Evolutionary conservation across 2,329 filamentous ascomycete species (phyloP).

Genomic region (Colletotrichum shisoi): DNA sequence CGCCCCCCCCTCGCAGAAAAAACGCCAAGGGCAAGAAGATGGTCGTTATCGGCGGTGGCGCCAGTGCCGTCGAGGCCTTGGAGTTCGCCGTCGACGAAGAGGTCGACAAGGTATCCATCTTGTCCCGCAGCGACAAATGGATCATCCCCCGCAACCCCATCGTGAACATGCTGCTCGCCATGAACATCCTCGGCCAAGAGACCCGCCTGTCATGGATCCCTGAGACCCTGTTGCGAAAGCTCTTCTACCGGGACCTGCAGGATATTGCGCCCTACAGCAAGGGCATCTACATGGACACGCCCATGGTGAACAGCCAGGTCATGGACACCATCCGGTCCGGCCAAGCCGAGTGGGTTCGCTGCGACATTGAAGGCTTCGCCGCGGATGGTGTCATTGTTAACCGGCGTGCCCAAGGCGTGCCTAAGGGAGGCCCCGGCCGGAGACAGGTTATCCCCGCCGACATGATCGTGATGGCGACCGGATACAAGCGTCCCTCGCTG

Average conservation of each 20-base stretch:
- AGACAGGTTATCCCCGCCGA: slow-evolving; percentile 74
- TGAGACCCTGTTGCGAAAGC: slow-evolving; percentile 74
- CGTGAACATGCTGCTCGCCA: slow-evolving; percentile 74
- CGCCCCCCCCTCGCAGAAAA: slow-evolving; percentile 54
- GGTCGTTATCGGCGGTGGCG: slow-evolving; percentile 78
- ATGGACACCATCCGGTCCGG: slow-evolving; percentile 77
- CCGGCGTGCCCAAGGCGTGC: slow-evolving; percentile 73
- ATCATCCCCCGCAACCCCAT: slow-evolving; percentile 83
- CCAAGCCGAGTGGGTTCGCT: slow-evolving; percentile 79
- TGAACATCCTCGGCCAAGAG: slow-evolving; percentile 82
- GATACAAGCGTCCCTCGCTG: slow-evolving; percentile 77
- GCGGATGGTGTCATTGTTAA: slow-evolving; percentile 74
- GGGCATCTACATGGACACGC: slow-evolving; percentile 82
- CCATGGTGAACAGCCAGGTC: slow-evolving; percentile 86
- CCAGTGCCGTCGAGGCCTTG: slow-evolving; percentile 81
- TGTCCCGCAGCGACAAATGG: slow-evolving; percentile 84
- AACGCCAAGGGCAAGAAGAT: slow-evolving; percentile 77
- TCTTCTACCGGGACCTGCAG: slow-evolving; percentile 84
- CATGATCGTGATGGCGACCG: slow-evolving; percentile 83
- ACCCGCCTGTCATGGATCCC: slow-evolving; percentile 80
- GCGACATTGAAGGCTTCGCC: slow-evolving; percentile 75
- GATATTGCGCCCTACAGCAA: slow-evolving; percentile 74
- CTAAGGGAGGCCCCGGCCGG: slow-evolving; percentile 75
- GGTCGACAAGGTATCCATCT: slow-evolving; percentile 73
- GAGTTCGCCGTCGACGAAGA: slow-evolving; percentile 76